Percentiles rank a stretch among this genome's conserved stretches.
These are phyloP conservation scores for Neurospora sp. DNA, from an alignment of 495 filamentous ascomycete species.

Conservation along the genomic window DNA sequence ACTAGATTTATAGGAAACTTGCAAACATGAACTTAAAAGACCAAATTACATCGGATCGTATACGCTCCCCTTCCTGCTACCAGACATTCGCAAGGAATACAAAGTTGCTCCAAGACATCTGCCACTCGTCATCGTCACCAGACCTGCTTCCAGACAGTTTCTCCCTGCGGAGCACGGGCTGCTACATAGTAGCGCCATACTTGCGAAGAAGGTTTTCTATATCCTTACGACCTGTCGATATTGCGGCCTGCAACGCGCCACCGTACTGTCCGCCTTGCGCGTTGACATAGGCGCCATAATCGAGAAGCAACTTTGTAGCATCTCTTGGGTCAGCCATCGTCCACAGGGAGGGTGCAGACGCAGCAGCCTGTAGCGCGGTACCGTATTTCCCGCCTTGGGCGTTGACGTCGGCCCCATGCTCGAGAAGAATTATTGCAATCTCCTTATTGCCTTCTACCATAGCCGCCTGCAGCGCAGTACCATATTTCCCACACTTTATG, in stretches of 20 bases:
- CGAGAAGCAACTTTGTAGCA: not conserved
- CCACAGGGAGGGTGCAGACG: too few species aligned
- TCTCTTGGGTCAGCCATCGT: too few species aligned
- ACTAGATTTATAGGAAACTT: too few species aligned
- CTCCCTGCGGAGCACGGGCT: not conserved
- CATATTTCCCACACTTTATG: too few species aligned
- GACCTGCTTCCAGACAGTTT: not conserved
- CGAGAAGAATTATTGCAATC: conserved; percentile 2
- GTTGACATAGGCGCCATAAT: conserved; percentile 16
- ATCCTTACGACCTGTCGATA: conserved; percentile 4
- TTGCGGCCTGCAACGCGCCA: conserved; percentile 14
- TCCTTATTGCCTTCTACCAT: too few species aligned
- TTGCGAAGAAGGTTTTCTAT: conserved; percentile 17
- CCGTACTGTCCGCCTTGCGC: conserved; percentile 11
- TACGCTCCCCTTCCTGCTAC: too few species aligned
- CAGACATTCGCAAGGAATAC: not conserved
- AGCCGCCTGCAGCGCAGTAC: too few species aligned
- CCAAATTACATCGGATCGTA: not conserved
- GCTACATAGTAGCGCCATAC: conserved; percentile 8
- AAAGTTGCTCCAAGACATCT: not conserved
- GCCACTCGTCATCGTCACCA: too few species aligned
- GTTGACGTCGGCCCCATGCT: conserved; percentile 17
- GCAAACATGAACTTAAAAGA: too few species aligned
- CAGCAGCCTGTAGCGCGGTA: conserved; percentile 14
- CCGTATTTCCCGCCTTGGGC: conserved; percentile 6